Evolutionary conservation across 1,284 basidiomycete species (phyloP), one percentile per base, ranked within the genome.

Genomic region (Albatrellus sp.): DNA sequence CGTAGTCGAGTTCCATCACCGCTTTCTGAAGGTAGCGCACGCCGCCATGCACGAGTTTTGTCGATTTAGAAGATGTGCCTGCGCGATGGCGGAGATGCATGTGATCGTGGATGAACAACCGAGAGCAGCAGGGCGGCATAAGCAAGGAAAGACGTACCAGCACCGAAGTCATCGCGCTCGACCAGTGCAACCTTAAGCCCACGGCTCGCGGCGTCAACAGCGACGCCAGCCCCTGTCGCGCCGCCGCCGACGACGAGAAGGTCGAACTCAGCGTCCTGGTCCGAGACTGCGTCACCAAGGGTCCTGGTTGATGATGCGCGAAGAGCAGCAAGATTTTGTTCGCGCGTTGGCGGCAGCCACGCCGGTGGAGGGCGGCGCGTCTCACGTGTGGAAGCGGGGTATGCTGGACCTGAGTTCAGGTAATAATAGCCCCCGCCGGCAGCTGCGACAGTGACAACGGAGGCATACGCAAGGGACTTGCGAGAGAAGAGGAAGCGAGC

Each of bases 1-100:
- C 88, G 55, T 96, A 97, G 63, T 98, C 94, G 50, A 97, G 80
- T 60, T 96, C 92, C 59, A 96, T 81, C 44, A 98, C 76, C 2
- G 94, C 94, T 61, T 97, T 98, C 58, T 97, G 93, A 11, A 98
- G 76, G 65, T 98, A 98, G 11, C 94, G 78, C 1, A 98, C 94
- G 47, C 94, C 94, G 24, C 94, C 94, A 65, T 98, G 94, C 1
- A 98, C 92, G 42, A 98, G 81, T 63, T 98, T 98, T 9, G 94
- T 98, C 8, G 88, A 91, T 62, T 98, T 98, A 24, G 91, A 96
- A 2, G 90, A 96, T 0, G 94, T 97, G 13, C 91, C 88, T 87
- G 49, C 31, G 16, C 6, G 24, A 29, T 20, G 16, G 24, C 24
- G 24, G 24, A 24, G 13, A 10, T 37, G 24, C 37, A 17, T 7